A percentile compares a stretch with the other conserved stretches of the same genome.
These are phyloP conservation scores for Salicornia ramosissima DNA, from an alignment of 148 eudicot genomes.

Conservation along the genomic window DNA sequence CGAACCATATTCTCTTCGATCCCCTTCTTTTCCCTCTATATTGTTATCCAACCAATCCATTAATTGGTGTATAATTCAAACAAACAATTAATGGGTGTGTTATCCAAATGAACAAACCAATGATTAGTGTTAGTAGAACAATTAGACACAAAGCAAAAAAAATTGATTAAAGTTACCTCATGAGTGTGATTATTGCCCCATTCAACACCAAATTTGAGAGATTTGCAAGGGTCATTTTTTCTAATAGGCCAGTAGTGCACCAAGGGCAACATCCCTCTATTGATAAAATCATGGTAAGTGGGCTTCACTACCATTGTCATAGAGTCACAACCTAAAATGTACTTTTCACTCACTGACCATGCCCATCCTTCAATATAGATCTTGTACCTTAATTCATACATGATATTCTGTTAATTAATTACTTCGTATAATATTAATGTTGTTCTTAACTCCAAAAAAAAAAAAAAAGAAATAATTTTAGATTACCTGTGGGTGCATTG, in stretches of 20 bases:
- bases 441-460: no score
- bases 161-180: slow-evolving; percentile 24
- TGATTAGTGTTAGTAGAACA: no score
- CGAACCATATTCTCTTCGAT: no score
- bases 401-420: no score
- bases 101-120: no score
- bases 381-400: slow-evolving; percentile 44
- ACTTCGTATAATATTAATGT: no score
- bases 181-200: slow-evolving; percentile 59
- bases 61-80: neutral
- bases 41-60: no score
- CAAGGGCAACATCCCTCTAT: slow-evolving; percentile 43
- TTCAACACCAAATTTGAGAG: slow-evolving; percentile 58
- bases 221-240: slow-evolving; percentile 36
- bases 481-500: slow-evolving; percentile 44
- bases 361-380: slow-evolving; percentile 70
- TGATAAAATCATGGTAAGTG: slow-evolving; percentile 36
- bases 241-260: slow-evolving; percentile 59
- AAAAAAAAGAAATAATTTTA: neutral
- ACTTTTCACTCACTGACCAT: slow-evolving; percentile 67
- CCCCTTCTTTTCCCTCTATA: no score
- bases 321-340: slow-evolving; percentile 56
- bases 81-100: neutral
- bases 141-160: no score
- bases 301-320: slow-evolving; percentile 49